Percentiles rank a stretch among this genome's conserved stretches.
These are phyloP conservation scores for Aspergillus intermedius DNA, from an alignment of 2,329 filamentous ascomycete genomes.

Conservation along the genomic window DNA sequence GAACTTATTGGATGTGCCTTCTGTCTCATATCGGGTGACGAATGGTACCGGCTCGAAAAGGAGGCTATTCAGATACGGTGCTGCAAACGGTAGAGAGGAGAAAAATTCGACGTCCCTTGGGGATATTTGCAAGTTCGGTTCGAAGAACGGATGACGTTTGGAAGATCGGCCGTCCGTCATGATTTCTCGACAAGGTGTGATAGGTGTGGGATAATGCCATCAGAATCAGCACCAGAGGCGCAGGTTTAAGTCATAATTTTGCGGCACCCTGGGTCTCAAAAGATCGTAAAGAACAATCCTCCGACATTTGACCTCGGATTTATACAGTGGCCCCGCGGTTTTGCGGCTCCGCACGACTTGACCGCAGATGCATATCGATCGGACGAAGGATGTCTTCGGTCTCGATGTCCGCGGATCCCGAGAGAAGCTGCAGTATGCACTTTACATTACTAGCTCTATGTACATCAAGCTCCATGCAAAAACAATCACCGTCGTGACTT, in stretches of 20 bases:
- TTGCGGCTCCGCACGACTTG: too few species aligned
- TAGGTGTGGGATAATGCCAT: not conserved
- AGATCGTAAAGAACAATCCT: too few species aligned
- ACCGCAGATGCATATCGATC: too few species aligned
- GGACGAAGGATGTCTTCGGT: too few species aligned
- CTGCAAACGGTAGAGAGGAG: constrained; percentile 1
- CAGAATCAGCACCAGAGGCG: constrained; percentile 1
- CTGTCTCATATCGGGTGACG: constrained; percentile 6
- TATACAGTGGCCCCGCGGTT: too few species aligned
- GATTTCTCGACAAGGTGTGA: not conserved
- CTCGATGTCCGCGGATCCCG: too few species aligned
- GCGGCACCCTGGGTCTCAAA: too few species aligned
- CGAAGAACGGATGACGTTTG: constrained; percentile 3
- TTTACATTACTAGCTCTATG: too few species aligned
- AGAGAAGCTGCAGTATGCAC: too few species aligned
- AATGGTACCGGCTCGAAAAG: constrained; percentile 8
- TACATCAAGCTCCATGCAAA: too few species aligned
- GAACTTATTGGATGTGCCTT: constrained; percentile 11
- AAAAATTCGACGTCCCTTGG: constrained; percentile 6
- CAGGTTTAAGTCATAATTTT: not conserved
- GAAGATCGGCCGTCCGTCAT: not conserved
- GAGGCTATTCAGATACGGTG: constrained; percentile 1
- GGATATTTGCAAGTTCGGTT: constrained; percentile 3
- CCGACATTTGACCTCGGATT: too few species aligned
- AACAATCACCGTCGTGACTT: too few species aligned